Conservation (phyloP, 2,329 filamentous ascomycete species). For the Fusarium ramigenum region DNA sequence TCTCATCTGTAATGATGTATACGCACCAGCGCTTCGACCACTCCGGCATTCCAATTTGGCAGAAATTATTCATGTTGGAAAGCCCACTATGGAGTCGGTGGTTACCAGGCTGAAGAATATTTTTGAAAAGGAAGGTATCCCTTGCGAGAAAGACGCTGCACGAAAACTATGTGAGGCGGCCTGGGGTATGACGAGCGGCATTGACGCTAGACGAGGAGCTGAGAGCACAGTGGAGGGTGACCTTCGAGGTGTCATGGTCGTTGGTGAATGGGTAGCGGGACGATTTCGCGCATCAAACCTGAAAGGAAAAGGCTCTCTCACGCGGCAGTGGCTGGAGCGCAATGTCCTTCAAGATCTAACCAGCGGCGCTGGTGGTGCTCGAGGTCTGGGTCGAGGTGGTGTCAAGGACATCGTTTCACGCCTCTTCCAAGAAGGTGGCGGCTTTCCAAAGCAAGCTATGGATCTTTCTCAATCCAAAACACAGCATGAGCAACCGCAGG, state of each 20-base stretch:
- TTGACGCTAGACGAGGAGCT: constrained; percentile 73
- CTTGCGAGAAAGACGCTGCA: constrained; percentile 88
- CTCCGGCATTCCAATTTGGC: constrained; percentile 86
- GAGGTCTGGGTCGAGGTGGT: constrained; percentile 76
- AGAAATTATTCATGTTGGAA: constrained; percentile 91
- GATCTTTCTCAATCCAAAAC: constrained; percentile 54
- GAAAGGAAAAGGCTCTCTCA: constrained; percentile 61
- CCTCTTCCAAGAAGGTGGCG: constrained; percentile 82
- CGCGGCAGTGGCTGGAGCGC: constrained; percentile 79
- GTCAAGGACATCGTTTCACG: constrained; percentile 79
- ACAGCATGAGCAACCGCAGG: constrained; percentile 62
- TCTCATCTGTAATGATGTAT: constrained; percentile 96
- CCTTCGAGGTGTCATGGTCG: constrained; percentile 84
- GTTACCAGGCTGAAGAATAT: constrained; percentile 82
- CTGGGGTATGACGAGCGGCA: constrained; percentile 80
- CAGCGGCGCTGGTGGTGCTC: constrained; percentile 75
- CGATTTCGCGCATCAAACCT: constrained; percentile 65
- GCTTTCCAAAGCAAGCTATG: constrained; percentile 71
- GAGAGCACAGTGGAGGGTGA: constrained; percentile 77
- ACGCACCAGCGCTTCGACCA: constrained; percentile 87
- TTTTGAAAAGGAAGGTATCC: constrained; percentile 88
- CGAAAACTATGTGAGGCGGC: constrained; percentile 84
- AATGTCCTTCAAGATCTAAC: constrained; percentile 74
- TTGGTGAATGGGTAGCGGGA: constrained; percentile 85
- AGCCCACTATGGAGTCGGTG: constrained; percentile 87